Conservation (phyloP, 257 asterid species). For the Solanum sejunctum region DNA sequence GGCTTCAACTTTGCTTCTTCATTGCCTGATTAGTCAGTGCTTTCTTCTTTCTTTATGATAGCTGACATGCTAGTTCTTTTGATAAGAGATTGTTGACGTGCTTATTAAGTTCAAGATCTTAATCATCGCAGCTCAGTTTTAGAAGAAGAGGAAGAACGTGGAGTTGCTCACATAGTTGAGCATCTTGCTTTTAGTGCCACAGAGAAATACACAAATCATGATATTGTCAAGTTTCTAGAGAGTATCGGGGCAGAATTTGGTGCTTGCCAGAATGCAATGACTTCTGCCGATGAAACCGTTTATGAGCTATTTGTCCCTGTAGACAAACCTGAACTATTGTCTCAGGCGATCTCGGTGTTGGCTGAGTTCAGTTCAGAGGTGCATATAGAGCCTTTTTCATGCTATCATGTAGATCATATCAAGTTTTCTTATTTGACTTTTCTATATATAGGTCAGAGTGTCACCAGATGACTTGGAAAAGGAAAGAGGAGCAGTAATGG, state of each 20-base stretch:
- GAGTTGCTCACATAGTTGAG: conserved; percentile 95
- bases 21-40: neutral
- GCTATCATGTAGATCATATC: neutral
- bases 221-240: conserved; percentile 83
- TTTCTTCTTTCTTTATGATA: neutral
- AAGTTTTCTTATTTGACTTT: conserved; percentile 1
- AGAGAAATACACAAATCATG: conserved; percentile 77
- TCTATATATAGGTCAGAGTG: conserved; percentile 54
- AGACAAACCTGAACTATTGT: conserved; percentile 82
- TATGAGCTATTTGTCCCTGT: conserved; percentile 89
- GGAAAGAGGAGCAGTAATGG: conserved; percentile 96
- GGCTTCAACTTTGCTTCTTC: neutral
- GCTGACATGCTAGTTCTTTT: neutral
- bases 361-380: conserved; percentile 97
- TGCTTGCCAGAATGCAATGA: conserved; percentile 89
- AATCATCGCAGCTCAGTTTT: conserved; percentile 84
- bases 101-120: conserved; percentile 21
- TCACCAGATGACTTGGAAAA: conserved; percentile 73
- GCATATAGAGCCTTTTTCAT: conserved; percentile 3
- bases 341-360: conserved; percentile 78
- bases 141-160: conserved; percentile 97
- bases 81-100: neutral
- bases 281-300: conserved; percentile 89
- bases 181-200: conserved; percentile 98
- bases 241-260: conserved; percentile 95